Conservation (phyloP, 1,284 basidiomycete species). For the Coniferiporia weirii region DNA sequence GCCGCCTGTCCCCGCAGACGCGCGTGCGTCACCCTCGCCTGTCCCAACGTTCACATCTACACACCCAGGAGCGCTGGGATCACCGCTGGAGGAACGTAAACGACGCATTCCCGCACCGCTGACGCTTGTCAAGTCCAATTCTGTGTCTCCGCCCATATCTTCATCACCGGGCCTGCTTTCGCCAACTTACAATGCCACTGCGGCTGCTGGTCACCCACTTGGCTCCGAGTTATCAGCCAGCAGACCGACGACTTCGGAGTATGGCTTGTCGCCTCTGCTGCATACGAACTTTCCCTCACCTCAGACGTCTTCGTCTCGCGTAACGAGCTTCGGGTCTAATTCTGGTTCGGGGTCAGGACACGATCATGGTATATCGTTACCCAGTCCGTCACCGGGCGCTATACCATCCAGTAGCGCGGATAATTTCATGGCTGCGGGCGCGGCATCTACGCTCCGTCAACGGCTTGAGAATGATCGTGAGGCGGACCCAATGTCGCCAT, state of each 20-base stretch:
- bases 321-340: conserved; percentile 2
- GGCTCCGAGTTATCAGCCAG: not conserved
- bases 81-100: not conserved
- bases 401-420: not conserved
- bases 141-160: not conserved
- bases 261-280: conserved; percentile 20
- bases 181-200: not conserved
- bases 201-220: not conserved
- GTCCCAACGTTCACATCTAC: not conserved
- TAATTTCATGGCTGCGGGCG: conserved; percentile 1
- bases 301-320: conserved; percentile 6
- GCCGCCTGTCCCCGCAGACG: conserved; percentile 12
- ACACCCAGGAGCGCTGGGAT: not conserved
- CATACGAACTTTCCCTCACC: conserved; percentile 20
- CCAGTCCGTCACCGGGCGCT: conserved; percentile 5
- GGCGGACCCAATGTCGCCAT: not conserved
- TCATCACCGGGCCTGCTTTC: conserved; percentile 1
- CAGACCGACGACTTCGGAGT: conserved; percentile 1
- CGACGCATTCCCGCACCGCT: conserved; percentile 15
- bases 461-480: conserved; percentile 9
- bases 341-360: not conserved
- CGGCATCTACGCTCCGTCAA: conserved; percentile 15
- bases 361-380: not conserved
- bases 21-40: not conserved
- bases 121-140: conserved; percentile 8